Evolutionary conservation across 1,284 basidiomycete species (phyloP).

Genomic region (Flammula alnicola): DNA sequence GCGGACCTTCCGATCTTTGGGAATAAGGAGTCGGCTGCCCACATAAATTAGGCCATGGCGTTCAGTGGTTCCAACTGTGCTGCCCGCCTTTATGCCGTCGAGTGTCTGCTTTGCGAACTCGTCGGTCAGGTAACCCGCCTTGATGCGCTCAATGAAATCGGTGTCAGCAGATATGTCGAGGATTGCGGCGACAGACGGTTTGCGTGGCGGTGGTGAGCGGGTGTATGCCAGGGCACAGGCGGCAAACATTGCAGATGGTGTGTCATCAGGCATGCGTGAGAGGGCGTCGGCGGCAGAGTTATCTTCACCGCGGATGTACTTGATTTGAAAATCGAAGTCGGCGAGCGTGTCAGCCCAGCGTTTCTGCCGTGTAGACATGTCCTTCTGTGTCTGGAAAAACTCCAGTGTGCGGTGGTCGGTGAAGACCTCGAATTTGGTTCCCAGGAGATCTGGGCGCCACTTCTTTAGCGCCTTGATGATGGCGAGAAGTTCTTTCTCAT

Average conservation of each 20-base stretch:
- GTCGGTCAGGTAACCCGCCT: constrained; percentile 7
- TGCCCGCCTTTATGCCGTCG: constrained; percentile 1
- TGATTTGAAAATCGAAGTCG: constrained; percentile 41
- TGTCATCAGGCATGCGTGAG: constrained; percentile 30
- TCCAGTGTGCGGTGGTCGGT: constrained; percentile 46
- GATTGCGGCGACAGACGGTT: constrained; percentile 4
- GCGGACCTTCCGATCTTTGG: background rate
- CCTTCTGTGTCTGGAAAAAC: constrained; percentile 34
- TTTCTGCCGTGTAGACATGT: constrained; percentile 37
- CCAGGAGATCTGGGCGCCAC: constrained; percentile 37
- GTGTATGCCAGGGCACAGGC: constrained; percentile 29
- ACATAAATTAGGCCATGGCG: constrained; percentile 5
- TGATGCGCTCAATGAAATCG: constrained; percentile 16
- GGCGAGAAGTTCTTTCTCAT: constrained; percentile 41
- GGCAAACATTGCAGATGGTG: constrained; percentile 16
- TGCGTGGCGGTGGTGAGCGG: background rate
- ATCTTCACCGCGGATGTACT: constrained; percentile 39
- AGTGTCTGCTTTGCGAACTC: constrained; percentile 1
- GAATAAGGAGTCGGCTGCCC: constrained; percentile 12
- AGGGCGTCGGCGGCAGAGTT: constrained; percentile 43
- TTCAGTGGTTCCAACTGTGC: constrained; percentile 14
- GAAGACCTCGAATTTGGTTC: constrained; percentile 35
- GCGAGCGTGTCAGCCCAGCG: constrained; percentile 32
- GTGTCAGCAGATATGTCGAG: constrained; percentile 27
- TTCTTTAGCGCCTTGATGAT: constrained; percentile 39